These are phyloP conservation scores for Boeremia lycopersici DNA, from an alignment of 2,329 filamentous ascomycete species.

Conservation along the genomic window DNA sequence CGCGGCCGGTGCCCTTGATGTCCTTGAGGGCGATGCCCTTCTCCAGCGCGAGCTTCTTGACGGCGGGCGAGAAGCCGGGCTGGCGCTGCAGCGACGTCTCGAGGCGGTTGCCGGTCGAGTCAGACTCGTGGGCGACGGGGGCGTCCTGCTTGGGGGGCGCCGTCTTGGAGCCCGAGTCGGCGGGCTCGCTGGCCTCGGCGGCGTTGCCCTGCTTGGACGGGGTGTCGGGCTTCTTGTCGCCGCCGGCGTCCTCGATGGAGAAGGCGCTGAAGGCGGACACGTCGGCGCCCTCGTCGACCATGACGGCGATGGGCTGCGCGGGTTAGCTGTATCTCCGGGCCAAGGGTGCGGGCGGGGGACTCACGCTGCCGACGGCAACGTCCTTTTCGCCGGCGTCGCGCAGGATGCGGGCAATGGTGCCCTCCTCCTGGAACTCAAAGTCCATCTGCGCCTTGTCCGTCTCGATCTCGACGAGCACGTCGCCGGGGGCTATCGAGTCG, in stretches of 20 bases:
- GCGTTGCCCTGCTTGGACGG: constrained; percentile 68
- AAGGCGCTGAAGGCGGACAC: constrained; percentile 88
- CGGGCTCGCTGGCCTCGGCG: constrained; percentile 65
- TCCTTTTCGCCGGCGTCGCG: constrained; percentile 95
- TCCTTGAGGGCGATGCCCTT: constrained; percentile 77
- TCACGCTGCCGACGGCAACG: constrained; percentile 89
- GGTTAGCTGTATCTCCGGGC: constrained; percentile 40
- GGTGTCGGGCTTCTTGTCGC: constrained; percentile 70
- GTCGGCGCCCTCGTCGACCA: constrained; percentile 91
- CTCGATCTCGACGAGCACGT: constrained; percentile 97
- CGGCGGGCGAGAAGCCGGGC: constrained; percentile 72
- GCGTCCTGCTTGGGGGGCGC: constrained; percentile 57
- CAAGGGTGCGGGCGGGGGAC: constrained; percentile 4
- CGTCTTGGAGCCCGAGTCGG: constrained; percentile 62
- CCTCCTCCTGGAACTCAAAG: constrained; percentile 99
- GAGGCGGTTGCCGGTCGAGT: constrained; percentile 75
- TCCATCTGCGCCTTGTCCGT: constrained; percentile 99
- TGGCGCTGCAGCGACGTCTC: constrained; percentile 85
- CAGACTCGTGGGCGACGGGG: constrained; percentile 70
- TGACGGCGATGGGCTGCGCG: constrained; percentile 85
- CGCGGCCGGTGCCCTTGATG: constrained; percentile 85
- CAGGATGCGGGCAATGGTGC: constrained; percentile 90
- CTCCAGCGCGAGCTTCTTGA: constrained; percentile 83
- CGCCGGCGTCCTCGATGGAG: constrained; percentile 86
- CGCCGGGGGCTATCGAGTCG: constrained; percentile 84